These are phyloP conservation scores for Puccinia triticina DNA, from an alignment of 1,284 basidiomycete species.

Conservation along the genomic window DNA sequence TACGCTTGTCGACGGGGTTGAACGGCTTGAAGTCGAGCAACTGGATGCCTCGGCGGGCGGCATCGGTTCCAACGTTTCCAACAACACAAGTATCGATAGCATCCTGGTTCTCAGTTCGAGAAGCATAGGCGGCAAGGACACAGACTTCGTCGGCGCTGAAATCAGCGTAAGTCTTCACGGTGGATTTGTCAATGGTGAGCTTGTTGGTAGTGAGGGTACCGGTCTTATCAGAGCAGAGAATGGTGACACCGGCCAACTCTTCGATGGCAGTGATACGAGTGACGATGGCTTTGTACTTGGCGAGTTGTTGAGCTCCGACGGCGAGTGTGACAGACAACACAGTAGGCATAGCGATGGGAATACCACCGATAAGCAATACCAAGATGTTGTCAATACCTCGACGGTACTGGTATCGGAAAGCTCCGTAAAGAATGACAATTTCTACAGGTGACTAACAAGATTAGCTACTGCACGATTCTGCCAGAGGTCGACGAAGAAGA, in stretches of 20 bases:
- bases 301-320: conserved; percentile 94
- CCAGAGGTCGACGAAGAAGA: neutral
- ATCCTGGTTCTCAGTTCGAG: conserved; percentile 97
- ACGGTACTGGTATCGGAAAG: conserved; percentile 84
- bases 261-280: conserved; percentile 98
- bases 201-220: conserved; percentile 98
- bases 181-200: conserved; percentile 92
- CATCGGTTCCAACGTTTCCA: conserved; percentile 72
- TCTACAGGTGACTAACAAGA: conserved; percentile 66
- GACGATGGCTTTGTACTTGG: conserved; percentile 97
- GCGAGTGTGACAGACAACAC: conserved; percentile 94
- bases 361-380: conserved; percentile 96
- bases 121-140: conserved; percentile 90
- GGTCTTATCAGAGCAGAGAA: conserved; percentile 96
- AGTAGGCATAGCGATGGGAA: conserved; percentile 95
- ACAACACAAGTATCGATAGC: conserved; percentile 83
- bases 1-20: conserved; percentile 99
- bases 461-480: neutral
- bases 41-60: conserved; percentile 88
- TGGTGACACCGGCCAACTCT: conserved; percentile 93
- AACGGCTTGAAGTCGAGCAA: conserved; percentile 98
- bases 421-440: conserved; percentile 83
- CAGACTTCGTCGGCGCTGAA: conserved; percentile 88
- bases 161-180: conserved; percentile 86
- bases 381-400: conserved; percentile 94